Conservation (phyloP, 2,329 filamentous ascomycete species). For the Fusarium cicatricum region DNA sequence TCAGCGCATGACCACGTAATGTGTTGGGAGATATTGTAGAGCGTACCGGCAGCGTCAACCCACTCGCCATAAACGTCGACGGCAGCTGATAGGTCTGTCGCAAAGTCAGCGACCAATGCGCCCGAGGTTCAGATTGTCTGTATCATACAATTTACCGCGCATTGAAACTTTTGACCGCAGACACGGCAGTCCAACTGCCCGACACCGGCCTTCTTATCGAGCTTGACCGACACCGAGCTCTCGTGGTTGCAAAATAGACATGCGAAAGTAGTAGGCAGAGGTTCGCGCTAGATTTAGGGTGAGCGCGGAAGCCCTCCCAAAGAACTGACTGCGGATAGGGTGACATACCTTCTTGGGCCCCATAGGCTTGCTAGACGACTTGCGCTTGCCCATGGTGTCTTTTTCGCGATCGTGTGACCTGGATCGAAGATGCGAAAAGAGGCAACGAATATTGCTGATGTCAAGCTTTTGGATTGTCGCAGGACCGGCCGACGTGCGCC, state of each 20-base stretch:
- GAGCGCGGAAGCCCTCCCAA: constrained; percentile 4
- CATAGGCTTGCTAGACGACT: constrained; percentile 86
- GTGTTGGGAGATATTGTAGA: constrained; percentile 1
- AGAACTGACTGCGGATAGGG: constrained; percentile 4
- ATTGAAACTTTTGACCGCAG: constrained; percentile 94
- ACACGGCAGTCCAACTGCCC: constrained; percentile 90
- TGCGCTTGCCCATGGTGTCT: constrained; percentile 82
- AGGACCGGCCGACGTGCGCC: constrained; percentile 23
- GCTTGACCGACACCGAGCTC: constrained; percentile 86
- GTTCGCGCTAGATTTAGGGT: constrained; percentile 64
- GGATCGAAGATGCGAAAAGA: constrained; percentile 23
- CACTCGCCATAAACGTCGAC: constrained; percentile 98
- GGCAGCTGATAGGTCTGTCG: constrained; percentile 80
- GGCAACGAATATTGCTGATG: constrained; percentile 37
- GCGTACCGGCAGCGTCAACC: constrained; percentile 82
- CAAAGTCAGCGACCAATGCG: constrained; percentile 28
- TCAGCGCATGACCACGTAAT: constrained; percentile 15
- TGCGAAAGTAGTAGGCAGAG: constrained; percentile 84
- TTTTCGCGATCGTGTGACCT: constrained; percentile 29
- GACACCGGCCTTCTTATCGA: constrained; percentile 91
- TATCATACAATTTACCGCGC: constrained; percentile 84
- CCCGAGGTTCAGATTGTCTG: not conserved
- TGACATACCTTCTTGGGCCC: constrained; percentile 79
- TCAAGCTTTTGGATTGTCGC: constrained; percentile 29
- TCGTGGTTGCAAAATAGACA: constrained; percentile 99